Evolutionary conservation across 805 yeast species (phyloP).

Genomic region (Teunomyces gatunensis): DNA sequence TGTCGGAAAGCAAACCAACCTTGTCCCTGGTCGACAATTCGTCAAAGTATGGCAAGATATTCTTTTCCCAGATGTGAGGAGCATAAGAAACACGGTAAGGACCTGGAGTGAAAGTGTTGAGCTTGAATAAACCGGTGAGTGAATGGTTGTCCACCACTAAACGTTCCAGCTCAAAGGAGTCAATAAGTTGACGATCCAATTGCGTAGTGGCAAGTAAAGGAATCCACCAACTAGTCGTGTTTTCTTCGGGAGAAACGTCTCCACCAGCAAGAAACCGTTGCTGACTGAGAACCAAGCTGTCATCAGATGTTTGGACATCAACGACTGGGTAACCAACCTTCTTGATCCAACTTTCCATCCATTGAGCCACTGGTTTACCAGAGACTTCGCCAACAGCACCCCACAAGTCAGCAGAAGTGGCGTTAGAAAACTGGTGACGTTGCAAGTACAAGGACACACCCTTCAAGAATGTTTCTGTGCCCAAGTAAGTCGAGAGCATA

Average conservation of each 20-base stretch:
- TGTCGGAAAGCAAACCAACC: conserved; percentile 55
- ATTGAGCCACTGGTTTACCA: conserved; percentile 54
- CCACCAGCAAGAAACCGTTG: conserved; percentile 63
- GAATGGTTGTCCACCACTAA: conserved; percentile 22
- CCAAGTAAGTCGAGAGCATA: conserved; percentile 72
- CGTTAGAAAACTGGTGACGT: conserved; percentile 63
- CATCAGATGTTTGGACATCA: conserved; percentile 42
- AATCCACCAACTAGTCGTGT: conserved; percentile 57
- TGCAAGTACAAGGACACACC: conserved; percentile 73
- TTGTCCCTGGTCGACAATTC: conserved; percentile 46
- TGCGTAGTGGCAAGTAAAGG: conserved; percentile 41
- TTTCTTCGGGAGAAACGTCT: conserved; percentile 57
- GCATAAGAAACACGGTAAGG: conserved; percentile 56
- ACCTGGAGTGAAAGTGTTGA: conserved; percentile 51
- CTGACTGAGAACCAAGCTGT: conserved; percentile 46
- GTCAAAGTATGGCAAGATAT: conserved; percentile 38
- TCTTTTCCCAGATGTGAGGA: conserved; percentile 36
- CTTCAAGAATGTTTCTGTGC: conserved; percentile 63
- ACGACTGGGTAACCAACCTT: conserved; percentile 73
- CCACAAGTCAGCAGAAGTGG: conserved; percentile 76
- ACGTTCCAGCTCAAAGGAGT: conserved; percentile 23
- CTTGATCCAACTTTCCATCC: conserved; percentile 72
- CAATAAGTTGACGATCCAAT: conserved; percentile 9
- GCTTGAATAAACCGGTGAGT: conserved; percentile 33
- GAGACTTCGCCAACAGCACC: conserved; percentile 58